phyloP scores from a whole-genome alignment of 495 filamentous ascomycete genomes.

The Saxophila tyrrhenica region DNA sequence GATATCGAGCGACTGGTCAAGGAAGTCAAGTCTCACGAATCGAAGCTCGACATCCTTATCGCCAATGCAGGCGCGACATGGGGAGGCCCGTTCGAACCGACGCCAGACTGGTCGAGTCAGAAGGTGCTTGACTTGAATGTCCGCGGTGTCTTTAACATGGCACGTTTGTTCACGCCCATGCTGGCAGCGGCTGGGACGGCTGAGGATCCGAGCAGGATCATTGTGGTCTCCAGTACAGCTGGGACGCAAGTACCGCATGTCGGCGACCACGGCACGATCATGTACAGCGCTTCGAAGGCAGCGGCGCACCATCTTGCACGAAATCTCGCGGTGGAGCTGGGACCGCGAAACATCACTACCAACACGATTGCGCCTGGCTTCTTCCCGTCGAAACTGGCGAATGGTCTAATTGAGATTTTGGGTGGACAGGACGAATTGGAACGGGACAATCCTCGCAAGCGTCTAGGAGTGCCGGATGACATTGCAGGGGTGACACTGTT shows the following conservation, averaged over 20 bases:
- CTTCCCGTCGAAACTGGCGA: constrained; percentile 35
- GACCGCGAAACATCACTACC: constrained; percentile 32
- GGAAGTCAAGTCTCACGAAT: constrained; percentile 26
- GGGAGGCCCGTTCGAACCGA: constrained; percentile 34
- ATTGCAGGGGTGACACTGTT: constrained; percentile 69
- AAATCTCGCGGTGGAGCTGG: constrained; percentile 34
- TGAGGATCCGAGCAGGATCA: constrained; percentile 31
- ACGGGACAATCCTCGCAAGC: constrained; percentile 51
- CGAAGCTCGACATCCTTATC: constrained; percentile 32
- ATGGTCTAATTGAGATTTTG: constrained; percentile 32
- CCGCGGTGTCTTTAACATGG: constrained; percentile 32
- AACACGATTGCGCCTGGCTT: constrained; percentile 35
- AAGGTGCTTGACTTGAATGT: constrained; percentile 37
- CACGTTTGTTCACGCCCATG: constrained; percentile 27
- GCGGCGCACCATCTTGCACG: constrained; percentile 32
- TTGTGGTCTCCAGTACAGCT: constrained; percentile 30
- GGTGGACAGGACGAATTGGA: constrained; percentile 47
- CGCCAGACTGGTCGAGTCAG: constrained; percentile 28
- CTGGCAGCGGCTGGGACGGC: constrained; percentile 25
- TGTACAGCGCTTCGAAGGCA: constrained; percentile 34
- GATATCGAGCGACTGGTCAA: constrained; percentile 32
- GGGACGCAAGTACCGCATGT: constrained; percentile 32
- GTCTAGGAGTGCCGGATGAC: constrained; percentile 61
- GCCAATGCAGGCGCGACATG: constrained; percentile 35
- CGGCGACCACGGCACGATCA: constrained; percentile 35